Conservation (phyloP, 2,329 filamentous ascomycete species). For the Periconia sp. region DNA sequence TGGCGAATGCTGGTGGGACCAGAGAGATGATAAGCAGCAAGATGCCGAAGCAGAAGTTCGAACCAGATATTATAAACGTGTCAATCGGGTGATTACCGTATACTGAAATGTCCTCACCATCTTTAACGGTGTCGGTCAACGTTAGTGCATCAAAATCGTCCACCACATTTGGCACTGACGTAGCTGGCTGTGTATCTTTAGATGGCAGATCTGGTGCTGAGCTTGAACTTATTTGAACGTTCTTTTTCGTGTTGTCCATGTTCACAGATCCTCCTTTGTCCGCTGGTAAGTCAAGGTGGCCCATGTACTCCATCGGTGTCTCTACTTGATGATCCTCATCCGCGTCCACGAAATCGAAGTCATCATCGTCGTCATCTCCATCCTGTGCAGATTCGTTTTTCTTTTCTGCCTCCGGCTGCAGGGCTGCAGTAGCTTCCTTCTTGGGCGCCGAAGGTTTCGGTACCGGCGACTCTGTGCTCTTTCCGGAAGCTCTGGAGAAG, state of each 20-base stretch:
- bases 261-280: constrained; percentile 24
- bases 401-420: constrained; percentile 6
- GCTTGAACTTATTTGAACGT: constrained; percentile 25
- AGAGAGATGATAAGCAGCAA: constrained; percentile 87
- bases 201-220: constrained; percentile 26
- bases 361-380: constrained; percentile 34
- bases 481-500: constrained; percentile 21
- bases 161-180: constrained; percentile 22
- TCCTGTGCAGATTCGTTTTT: constrained; percentile 11
- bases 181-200: constrained; percentile 17
- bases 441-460: constrained; percentile 13
- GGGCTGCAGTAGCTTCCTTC: neutral
- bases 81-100: constrained; percentile 75
- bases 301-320: constrained; percentile 52
- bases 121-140: constrained; percentile 30
- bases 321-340: constrained; percentile 51
- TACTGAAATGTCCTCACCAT: constrained; percentile 62
- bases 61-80: constrained; percentile 84
- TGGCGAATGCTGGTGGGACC: constrained; percentile 87
- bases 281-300: constrained; percentile 41
- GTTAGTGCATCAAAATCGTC: constrained; percentile 37
- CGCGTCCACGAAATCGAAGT: constrained; percentile 60
- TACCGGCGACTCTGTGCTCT: constrained; percentile 10
- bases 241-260: constrained; percentile 25
- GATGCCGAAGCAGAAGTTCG: constrained; percentile 86